Conservation (phyloP, 805 yeast species). For the Myxozyma vanderwaltii region DNA sequence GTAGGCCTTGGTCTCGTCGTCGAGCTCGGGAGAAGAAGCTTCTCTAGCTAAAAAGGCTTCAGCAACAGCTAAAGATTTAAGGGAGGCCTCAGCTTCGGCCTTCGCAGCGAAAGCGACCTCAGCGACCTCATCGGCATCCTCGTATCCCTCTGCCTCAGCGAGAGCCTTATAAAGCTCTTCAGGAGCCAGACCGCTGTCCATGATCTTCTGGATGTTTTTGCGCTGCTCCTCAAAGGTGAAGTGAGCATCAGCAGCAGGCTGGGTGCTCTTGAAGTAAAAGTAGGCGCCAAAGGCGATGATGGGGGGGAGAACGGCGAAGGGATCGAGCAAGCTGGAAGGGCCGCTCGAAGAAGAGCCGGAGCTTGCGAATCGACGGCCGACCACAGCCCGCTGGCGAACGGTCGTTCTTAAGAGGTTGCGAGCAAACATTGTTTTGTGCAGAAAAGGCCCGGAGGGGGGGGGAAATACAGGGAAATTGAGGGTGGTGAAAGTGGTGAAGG, state of each 20-base stretch:
- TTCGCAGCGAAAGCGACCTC: not conserved
- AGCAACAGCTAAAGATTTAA: too few species aligned
- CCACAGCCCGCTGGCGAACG: slow-evolving; percentile 5
- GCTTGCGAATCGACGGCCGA: slow-evolving; percentile 14
- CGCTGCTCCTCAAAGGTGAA: slow-evolving; percentile 4
- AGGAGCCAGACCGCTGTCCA: not conserved
- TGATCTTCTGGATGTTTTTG: not conserved
- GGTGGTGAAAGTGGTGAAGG: not conserved
- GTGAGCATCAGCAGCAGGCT: not conserved
- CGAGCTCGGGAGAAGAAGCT: not conserved
- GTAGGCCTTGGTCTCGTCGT: not conserved
- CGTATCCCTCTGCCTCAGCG: not conserved
- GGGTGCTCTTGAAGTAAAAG: slow-evolving; percentile 5
- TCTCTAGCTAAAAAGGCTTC: too few species aligned
- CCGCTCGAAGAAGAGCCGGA: not conserved
- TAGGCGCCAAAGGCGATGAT: slow-evolving; percentile 4
- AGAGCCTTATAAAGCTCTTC: slow-evolving; percentile 2
- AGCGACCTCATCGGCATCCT: not conserved
- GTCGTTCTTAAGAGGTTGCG: slow-evolving; percentile 1
- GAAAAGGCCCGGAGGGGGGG: not conserved
- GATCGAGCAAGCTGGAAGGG: slow-evolving; percentile 4
- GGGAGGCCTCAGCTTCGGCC: not conserved
- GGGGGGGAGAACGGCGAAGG: not conserved
- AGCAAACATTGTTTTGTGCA: slow-evolving; percentile 1
- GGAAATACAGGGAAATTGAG: not conserved